Base-by-base conservation (phyloP, 164 flowering plant species). In the Protea cynaroides region DNA sequence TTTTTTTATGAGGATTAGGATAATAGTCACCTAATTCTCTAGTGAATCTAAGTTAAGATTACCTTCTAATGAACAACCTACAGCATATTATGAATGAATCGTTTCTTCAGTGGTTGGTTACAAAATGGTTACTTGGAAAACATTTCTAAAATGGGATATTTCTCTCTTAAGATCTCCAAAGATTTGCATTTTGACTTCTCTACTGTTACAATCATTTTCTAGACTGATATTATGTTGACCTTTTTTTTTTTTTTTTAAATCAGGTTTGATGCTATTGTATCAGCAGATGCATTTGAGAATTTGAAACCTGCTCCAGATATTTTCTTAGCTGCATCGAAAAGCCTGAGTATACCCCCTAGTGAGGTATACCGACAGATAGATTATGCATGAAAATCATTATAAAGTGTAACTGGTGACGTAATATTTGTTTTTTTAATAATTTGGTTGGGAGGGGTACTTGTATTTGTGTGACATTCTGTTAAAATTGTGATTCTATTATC, bases 221-320 rank as follows among this genome's bases (percentile, higher is more conserved):
- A 49, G 37, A 51, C 22, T 70, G 54, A 65, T 43, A 65, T 43
- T 18, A 18, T 66, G 59, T 60, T 78, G n/a, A 64, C 8, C 44
- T 49, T 55, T 46, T 55, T 59, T 9, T 51, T 49, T 55, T 46
- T 55, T 59, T 55, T 50, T 54, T 22, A 59, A 70, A n/a, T 70
- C 86, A 94, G 99, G 88, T 94, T 94, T 72, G 99, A 94, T 73
- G 95, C 92, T 19, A 84, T 91, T 75, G 95, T 91, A 64, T 91
- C 99, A 61, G 99, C 97, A 58, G 99, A 94, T 85, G 91, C 93
- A 61, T 94, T 94, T 81, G 86, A 94, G 78, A 94, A 91, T 71
- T 74, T 94, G 80, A 94, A 94, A 69, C 98, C 99, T 64, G 93
- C 97, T 67, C 99, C 99, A 59, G 97, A 94, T 76, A 91, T 91